Base-by-base conservation (phyloP, 805 yeast genomes). In the Aciculoconidium aculeatum region DNA sequence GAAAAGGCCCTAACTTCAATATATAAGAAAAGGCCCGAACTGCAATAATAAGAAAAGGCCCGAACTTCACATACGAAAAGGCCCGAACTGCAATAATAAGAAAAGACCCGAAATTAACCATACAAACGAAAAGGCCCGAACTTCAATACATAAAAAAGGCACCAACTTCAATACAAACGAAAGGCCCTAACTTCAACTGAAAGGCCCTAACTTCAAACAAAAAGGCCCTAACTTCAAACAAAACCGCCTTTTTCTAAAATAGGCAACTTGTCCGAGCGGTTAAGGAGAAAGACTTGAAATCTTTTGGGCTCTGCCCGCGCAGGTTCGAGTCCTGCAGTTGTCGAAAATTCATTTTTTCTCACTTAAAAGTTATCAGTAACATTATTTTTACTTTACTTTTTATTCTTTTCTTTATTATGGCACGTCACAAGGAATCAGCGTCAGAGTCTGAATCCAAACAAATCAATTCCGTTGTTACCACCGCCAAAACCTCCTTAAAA, bases 401-500 rank as follows among this genome's bases (percentile, higher is more conserved):
- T 4, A 23, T 15, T 23, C 16, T 15, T 14, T 12, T 9, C 15
- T 12, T 30, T 30, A 18, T 8, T 9, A 33, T 34, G 37, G 33
- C 41, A 2, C 30, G 25, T 11, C 39, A 37, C 24, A 56, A 49
- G 36, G 72, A 66, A 26, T 53, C 63, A 1, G 58, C 59, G 2
- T 59, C 67, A 1, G 67, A 61, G 34, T 40, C 63, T 2, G 65
- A 52, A 34, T 35, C 50, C 4, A 40, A 37, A 23, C 34, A 37
- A 21, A 25, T 27, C 17, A 21, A 25, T 7, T 18, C 19, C 15
- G 19, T 21, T 6, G 32, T 30, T 8, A 15, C 32, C 10, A 21
- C 51, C 19, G 34, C 33, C 4, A 57, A 78, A 33, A 63, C 74
- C 1, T 65, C 73, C n/a, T 64, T 75, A 15, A 75, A 77, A 42